A percentile compares a stretch with the other conserved stretches of the same genome.
Evolutionary conservation across 768 basidiomycete genomes (phyloP).

Genomic region (Tricholoma matsutake): DNA sequence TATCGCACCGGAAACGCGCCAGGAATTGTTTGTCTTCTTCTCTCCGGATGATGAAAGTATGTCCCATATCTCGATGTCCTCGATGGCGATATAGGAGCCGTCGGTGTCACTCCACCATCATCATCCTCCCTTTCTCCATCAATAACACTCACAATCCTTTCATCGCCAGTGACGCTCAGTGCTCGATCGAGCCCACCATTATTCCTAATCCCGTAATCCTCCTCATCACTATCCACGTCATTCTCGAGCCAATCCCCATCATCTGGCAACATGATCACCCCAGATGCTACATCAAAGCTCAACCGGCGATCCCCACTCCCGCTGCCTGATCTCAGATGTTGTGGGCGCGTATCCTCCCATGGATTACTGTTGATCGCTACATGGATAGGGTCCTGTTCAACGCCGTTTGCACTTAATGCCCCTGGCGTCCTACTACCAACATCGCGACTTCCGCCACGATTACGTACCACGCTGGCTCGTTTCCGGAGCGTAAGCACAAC

Average conservation of each 20-base stretch:
- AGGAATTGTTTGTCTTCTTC: conserved; percentile 53
- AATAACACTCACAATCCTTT: conserved; percentile 22
- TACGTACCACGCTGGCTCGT: conserved; percentile 54
- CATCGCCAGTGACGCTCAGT: conserved; percentile 15
- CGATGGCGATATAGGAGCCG: conserved; percentile 33
- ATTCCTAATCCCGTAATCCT: conserved; percentile 39
- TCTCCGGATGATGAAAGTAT: conserved; percentile 86
- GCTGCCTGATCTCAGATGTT: conserved; percentile 8
- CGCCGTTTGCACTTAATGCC: conserved; percentile 7
- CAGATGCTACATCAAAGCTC: conserved; percentile 83
- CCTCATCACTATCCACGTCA: conserved; percentile 46
- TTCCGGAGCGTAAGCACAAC: conserved; percentile 83
- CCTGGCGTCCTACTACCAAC: conserved; percentile 13
- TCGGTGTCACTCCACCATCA: conserved; percentile 5
- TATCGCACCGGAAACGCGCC: conserved; percentile 51
- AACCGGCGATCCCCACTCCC: conserved; percentile 52
- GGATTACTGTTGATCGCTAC: conserved; percentile 42
- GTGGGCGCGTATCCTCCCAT: conserved; percentile 55
- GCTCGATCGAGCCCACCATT: conserved; percentile 26
- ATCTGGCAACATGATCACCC: conserved; percentile 86
- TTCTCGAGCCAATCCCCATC: conserved; percentile 60
- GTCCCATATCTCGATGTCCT: conserved; percentile 64
- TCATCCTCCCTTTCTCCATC: conserved; percentile 15
- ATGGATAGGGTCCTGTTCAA: conserved; percentile 20
- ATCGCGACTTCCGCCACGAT: conserved; percentile 18